These are phyloP conservation scores for Syzygium grande DNA, from an alignment of 345 rosid species.

Conservation along the genomic window DNA sequence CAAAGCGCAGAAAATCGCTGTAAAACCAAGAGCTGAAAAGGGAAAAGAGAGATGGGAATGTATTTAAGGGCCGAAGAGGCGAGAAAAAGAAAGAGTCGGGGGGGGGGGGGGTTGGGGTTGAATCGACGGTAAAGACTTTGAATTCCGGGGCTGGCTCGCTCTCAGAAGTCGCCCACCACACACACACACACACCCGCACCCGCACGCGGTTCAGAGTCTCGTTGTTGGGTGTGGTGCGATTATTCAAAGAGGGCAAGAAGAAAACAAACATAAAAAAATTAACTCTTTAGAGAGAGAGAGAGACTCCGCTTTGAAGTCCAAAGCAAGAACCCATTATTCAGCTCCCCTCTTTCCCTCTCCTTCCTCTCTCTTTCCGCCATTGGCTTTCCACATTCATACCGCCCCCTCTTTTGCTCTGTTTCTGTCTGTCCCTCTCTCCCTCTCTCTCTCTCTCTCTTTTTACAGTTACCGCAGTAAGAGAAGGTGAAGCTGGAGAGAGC, in stretches of 20 bases:
- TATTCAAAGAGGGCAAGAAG: background rate
- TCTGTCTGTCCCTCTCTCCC: background rate
- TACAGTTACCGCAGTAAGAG: background rate
- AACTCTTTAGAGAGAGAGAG: background rate
- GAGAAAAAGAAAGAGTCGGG: no score
- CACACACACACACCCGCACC: no score
- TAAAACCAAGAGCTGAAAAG: background rate
- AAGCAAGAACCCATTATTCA: background rate
- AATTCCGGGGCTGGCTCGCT: background rate
- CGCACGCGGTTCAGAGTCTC: background rate
- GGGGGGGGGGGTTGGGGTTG: no score
- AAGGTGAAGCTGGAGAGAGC: background rate
- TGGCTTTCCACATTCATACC: background rate
- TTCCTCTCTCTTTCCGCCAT: background rate
- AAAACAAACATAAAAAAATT: background rate
- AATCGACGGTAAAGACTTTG: background rate
- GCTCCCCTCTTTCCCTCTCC: background rate
- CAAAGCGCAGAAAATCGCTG: background rate
- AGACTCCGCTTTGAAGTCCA: background rate
- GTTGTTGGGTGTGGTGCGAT: background rate
- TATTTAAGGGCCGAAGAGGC: background rate
- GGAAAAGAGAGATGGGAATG: fast-evolving
- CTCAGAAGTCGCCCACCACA: background rate
- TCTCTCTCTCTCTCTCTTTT: background rate
- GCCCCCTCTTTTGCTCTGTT: no score